Evolutionary conservation across 108 stramenopile genomes (phyloP).

Genomic region (Aurantiochytrium sp.): DNA sequence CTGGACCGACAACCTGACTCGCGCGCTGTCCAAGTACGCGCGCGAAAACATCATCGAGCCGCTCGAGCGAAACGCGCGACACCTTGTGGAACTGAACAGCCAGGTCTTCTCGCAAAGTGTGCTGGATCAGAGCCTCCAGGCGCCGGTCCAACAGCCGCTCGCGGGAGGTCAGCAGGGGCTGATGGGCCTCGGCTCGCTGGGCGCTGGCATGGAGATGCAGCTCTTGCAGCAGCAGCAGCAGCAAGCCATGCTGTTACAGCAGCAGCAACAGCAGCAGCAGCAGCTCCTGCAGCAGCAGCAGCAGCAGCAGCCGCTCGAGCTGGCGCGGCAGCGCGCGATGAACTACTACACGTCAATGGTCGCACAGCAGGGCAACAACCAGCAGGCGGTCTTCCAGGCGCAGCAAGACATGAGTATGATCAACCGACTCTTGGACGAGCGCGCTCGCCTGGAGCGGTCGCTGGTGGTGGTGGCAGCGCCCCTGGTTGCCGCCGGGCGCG

Average conservation of each 20-base stretch:
- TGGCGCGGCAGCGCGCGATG: neutral
- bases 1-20: slow-evolving; percentile 9
- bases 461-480: neutral
- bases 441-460: neutral
- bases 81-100: neutral
- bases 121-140: neutral
- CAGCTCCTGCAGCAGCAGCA: neutral
- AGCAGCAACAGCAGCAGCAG: neutral
- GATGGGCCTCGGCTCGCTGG: too few species aligned
- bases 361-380: neutral
- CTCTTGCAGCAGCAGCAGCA: too few species aligned
- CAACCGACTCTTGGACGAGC: neutral
- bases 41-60: neutral
- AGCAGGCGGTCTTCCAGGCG: neutral
- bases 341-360: neutral
- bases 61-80: neutral
- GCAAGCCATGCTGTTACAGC: neutral
- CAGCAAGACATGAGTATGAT: slow-evolving; percentile 1
- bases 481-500: neutral
- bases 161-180: neutral
- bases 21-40: slow-evolving; percentile 3
- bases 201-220: too few species aligned
- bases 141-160: neutral
- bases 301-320: neutral
- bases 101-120: neutral